A percentile compares a stretch with the other conserved stretches of the same genome.
phyloP scores from a whole-genome alignment of 2,329 filamentous ascomycete genomes.

The Trichoderma brevicompactum region DNA sequence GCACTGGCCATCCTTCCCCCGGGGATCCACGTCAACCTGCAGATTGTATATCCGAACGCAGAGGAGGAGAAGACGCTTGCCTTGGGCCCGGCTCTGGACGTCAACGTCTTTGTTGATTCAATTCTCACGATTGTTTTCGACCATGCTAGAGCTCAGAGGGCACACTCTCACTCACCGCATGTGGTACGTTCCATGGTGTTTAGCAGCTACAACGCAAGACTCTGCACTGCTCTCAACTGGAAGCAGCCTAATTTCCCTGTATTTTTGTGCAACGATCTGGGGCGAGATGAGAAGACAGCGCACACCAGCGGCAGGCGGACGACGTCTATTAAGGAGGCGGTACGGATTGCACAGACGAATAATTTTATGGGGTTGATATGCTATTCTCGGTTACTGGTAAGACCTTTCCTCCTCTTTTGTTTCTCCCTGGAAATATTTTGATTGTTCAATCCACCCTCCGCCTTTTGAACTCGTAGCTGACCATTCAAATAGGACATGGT shows the following conservation, averaged over 20 bases:
- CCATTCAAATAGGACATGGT: conserved; percentile 73
- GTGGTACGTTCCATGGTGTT: conserved; percentile 88
- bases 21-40: conserved; percentile 87
- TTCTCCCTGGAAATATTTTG: too few relatives aligned
- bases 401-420: conserved; percentile 36
- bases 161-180: conserved; percentile 67
- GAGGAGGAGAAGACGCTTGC: conserved; percentile 72
- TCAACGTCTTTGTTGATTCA: conserved; percentile 84
- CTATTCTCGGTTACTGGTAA: conserved; percentile 80
- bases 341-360: conserved; percentile 89
- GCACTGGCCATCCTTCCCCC: conserved; percentile 75
- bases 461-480: background rate
- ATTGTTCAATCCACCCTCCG: too few relatives aligned
- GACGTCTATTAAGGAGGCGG: conserved; percentile 91
- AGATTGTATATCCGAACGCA: conserved; percentile 81
- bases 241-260: conserved; percentile 99
- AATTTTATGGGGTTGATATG: conserved; percentile 98
- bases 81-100: conserved; percentile 75
- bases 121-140: conserved; percentile 88
- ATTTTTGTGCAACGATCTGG: conserved; percentile 91
- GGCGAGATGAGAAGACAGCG: conserved; percentile 57
- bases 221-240: conserved; percentile 97
- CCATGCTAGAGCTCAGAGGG: conserved; percentile 73
- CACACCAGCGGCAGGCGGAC: conserved; percentile 70
- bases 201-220: conserved; percentile 85